Evolutionary conservation across 2,329 filamentous ascomycete species (phyloP).

Genomic region (Pseudogymnoascus sp.): DNA sequence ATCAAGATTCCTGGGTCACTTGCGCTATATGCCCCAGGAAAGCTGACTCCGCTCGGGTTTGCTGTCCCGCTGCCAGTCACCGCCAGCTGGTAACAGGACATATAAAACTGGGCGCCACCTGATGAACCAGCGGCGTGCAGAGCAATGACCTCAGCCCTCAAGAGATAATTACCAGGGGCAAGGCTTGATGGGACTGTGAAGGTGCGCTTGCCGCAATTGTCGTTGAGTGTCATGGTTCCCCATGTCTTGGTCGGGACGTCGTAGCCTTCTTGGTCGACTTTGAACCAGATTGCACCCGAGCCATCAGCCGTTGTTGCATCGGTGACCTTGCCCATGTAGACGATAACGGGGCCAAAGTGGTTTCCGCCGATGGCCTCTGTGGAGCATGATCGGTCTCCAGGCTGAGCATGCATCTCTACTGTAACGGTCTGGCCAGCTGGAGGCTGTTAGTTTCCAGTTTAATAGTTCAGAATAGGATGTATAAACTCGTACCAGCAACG

Average conservation of each 20-base stretch:
- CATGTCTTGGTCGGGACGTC: constrained; percentile 18
- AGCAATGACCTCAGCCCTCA: constrained; percentile 49
- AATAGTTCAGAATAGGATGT: constrained; percentile 29
- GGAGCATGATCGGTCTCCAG: constrained; percentile 40
- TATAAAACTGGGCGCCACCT: constrained; percentile 36
- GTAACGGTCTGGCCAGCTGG: constrained; percentile 43
- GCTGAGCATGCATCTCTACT: constrained; percentile 50
- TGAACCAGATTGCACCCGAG: constrained; percentile 42
- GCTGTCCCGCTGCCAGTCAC: constrained; percentile 39
- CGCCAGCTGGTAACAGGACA: constrained; percentile 39
- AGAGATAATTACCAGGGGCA: constrained; percentile 48
- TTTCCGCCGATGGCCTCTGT: constrained; percentile 44
- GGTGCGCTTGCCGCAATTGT: constrained; percentile 40
- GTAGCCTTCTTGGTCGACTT: constrained; percentile 36
- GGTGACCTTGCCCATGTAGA: constrained; percentile 42
- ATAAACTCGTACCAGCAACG: constrained; percentile 5
- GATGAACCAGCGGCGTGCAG: constrained; percentile 43
- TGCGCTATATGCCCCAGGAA: constrained; percentile 43
- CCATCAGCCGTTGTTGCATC: constrained; percentile 42
- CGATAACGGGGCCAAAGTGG: constrained; percentile 40
- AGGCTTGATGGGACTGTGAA: constrained; percentile 47
- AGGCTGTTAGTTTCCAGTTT: constrained; percentile 42
- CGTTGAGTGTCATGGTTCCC: constrained; percentile 19
- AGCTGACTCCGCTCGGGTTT: constrained; percentile 37
- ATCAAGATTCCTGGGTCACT: constrained; percentile 44